Base-by-base conservation (phyloP, 2,329 filamentous ascomycete species). In the Pyricularia grisea region DNA sequence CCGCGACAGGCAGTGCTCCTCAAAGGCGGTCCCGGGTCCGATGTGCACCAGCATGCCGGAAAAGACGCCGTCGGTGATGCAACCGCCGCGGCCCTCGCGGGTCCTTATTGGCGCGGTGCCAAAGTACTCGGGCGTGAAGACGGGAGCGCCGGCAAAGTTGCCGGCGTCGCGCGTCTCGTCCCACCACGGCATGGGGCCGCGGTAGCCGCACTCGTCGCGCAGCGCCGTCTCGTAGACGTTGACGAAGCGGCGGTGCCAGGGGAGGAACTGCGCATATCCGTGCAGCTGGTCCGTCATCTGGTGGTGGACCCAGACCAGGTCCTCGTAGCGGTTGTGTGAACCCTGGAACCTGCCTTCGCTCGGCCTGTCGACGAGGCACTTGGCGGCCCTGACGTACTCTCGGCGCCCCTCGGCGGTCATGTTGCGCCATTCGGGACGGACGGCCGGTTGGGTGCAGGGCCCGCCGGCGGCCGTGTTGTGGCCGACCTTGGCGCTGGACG, bases 211-310 rank as follows among this genome's bases (percentile, higher is more conserved):
- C 74, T 82, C 79, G 17, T 77, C 71, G 28, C 77, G 76, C 70
- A 81, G 75, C 70, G 79, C 64, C 64, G 72, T 71, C 73, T 81
- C 79, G 71, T 79, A 79, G 3, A 76, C 72, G 69, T 73, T 73
- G 30, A 79, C 71, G 72, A 77, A 80, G 72, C 77, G 78, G 27
- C 79, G 75, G 74, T 81, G 80, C 78, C 78, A 81, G 20, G 77
- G 74, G 2, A 81, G 74, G 74, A 81, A 81, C 70, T 74, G 73
- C 36, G 71, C 72, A 11, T 73, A 72, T 9, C 72, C 70, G 63
- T 71, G 72, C 33, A 70, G 63, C 4, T 71, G 71, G 14, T 72
- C 72, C 61, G 71, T 70, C 64, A 74, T 27, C 58, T 73, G 68
- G 28, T 73, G 68, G 42, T 72, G 68, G 11, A 69, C 50, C 63